phyloP scores from a whole-genome alignment of 2,329 filamentous ascomycete species.

The Epichloe sylvatica region DNA sequence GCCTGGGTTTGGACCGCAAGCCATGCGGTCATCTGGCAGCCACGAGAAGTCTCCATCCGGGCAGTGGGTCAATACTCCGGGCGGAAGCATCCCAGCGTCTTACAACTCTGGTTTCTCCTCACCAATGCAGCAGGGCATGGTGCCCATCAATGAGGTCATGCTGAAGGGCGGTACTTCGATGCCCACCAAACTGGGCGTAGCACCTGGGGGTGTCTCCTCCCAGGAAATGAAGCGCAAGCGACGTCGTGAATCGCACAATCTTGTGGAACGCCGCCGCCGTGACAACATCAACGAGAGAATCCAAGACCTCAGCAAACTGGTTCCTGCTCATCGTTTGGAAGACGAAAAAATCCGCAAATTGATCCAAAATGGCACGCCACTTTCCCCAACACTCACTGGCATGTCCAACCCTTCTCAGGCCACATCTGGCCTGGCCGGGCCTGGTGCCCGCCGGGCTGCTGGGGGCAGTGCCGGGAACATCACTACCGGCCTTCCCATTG shows the following conservation, averaged over 20 bases:
- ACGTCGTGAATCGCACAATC: conserved; percentile 85
- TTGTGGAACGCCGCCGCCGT: conserved; percentile 83
- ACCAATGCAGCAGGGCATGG: conserved; percentile 53
- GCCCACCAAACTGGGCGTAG: conserved; percentile 65
- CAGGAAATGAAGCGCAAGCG: conserved; percentile 90
- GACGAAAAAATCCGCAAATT: conserved; percentile 96
- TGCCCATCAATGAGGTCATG: conserved; percentile 79
- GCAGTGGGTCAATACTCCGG: conserved; percentile 80
- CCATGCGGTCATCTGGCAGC: conserved; percentile 55
- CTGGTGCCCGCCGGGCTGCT: conserved; percentile 66
- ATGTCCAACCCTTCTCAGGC: conserved; percentile 57
- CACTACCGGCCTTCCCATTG: conserved; percentile 79
- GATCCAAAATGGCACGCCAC: conserved; percentile 77
- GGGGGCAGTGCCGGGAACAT: conserved; percentile 63
- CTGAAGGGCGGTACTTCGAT: conserved; percentile 79
- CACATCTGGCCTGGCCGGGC: conserved; percentile 76
- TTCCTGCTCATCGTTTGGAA: conserved; percentile 82
- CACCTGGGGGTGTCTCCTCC: conserved; percentile 47
- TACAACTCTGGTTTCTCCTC: conserved; percentile 83
- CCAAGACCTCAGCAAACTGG: conserved; percentile 85
- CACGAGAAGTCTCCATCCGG: conserved; percentile 77
- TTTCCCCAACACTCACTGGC: conserved; percentile 69
- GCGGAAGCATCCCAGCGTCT: conserved; percentile 64
- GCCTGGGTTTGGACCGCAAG: conserved; percentile 59
- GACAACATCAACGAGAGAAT: conserved; percentile 99